phyloP scores from a whole-genome alignment of 2,329 filamentous ascomycete species.

The Thelonectria discophora region DNA sequence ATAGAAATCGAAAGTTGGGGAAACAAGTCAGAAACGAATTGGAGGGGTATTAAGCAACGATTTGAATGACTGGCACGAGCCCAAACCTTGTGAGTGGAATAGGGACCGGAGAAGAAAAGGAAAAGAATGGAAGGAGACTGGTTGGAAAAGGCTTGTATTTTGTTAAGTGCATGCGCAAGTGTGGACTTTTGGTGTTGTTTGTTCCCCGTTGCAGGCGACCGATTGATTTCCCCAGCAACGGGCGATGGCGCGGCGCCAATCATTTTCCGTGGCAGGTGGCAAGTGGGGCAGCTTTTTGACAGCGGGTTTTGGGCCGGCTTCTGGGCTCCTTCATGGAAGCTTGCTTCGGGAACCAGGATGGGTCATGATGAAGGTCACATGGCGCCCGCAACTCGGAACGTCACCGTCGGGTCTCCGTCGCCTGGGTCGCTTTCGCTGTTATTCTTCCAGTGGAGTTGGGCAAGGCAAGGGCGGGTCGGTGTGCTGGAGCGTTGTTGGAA shows the following conservation, averaged over 20 bases:
- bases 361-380: no score
- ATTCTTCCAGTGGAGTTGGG: no score
- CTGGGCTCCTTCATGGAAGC: background rate
- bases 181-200: background rate
- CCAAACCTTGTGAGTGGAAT: slow-evolving; percentile 12
- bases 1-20: slow-evolving; percentile 19
- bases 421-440: no score
- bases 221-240: slow-evolving; percentile 30
- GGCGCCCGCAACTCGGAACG: no score
- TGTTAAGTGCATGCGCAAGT: slow-evolving; percentile 15
- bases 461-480: no score
- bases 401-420: no score
- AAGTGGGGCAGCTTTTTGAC: no score
- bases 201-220: no score
- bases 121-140: background rate
- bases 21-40: slow-evolving; percentile 14
- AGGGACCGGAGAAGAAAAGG: slow-evolving; percentile 17
- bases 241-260: slow-evolving; percentile 6
- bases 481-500: background rate
- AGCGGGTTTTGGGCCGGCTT: background rate
- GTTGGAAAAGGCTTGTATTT: slow-evolving; percentile 19
- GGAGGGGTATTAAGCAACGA: slow-evolving; percentile 32
- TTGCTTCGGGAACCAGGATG: no score
- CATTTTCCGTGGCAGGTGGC: background rate
- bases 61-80: slow-evolving; percentile 23